phyloP scores from a whole-genome alignment of 306 rosid species.

The Fragaria iinumae region DNA sequence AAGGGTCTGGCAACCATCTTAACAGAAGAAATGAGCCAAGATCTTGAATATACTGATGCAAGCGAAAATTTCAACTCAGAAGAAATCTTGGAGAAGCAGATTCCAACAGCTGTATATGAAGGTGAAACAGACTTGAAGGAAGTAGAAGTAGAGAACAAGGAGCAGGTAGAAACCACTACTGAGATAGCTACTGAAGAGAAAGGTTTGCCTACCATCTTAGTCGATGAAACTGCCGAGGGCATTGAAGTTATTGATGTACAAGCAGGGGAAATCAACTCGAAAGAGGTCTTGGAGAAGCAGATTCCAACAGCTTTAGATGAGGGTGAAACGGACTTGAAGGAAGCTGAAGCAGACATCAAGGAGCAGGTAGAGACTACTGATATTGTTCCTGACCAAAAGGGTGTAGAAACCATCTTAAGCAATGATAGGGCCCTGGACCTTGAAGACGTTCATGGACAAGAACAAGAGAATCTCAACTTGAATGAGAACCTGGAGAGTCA shows the following conservation, averaged over 20 bases:
- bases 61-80: slow-evolving; percentile 3
- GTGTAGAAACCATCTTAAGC: neutral
- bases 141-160: slow-evolving; percentile 12
- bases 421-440: neutral
- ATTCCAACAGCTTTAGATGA: neutral
- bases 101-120: neutral
- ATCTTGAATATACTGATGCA: neutral
- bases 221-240: neutral
- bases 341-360: slow-evolving; percentile 5
- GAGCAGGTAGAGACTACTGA: slow-evolving; percentile 8
- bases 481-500: slow-evolving; percentile 2
- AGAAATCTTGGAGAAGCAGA: slow-evolving; percentile 17
- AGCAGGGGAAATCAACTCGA: neutral
- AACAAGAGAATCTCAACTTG: slow-evolving; percentile 2
- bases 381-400: slow-evolving; percentile 2
- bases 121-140: slow-evolving; percentile 20
- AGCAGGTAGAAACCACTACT: neutral
- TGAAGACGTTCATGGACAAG: slow-evolving; percentile 15
- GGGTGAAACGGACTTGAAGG: slow-evolving; percentile 5
- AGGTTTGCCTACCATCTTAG: neutral
- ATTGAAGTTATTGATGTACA: slow-evolving; percentile 15
- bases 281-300: slow-evolving; percentile 14
- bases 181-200: slow-evolving; percentile 7
- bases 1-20: slow-evolving; percentile 13
- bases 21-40: neutral